Evolutionary conservation across 1,139 yeast species (phyloP).

Genomic region (Geotrichum carabidarum): DNA sequence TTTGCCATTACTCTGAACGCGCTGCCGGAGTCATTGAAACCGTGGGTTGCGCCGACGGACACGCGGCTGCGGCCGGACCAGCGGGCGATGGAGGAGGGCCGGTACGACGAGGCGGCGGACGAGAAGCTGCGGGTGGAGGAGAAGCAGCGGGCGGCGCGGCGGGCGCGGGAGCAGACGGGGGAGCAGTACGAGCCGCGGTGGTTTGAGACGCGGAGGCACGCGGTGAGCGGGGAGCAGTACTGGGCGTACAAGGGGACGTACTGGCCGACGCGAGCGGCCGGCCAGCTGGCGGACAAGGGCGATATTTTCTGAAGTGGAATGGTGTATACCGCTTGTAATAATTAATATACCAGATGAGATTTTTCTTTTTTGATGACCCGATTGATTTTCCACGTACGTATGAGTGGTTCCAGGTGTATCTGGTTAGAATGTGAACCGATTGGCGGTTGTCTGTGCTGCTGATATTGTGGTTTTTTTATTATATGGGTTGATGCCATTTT

Average conservation of each 20-base stretch:
- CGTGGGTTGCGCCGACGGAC: constrained; percentile 82
- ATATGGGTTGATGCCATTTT: too few relatives aligned
- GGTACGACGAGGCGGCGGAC: constrained; percentile 79
- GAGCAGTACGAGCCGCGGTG: constrained; percentile 62
- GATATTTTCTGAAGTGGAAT: constrained; percentile 32
- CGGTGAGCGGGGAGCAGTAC: constrained; percentile 69
- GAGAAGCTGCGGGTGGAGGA: constrained; percentile 87
- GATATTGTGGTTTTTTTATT: too few relatives aligned
- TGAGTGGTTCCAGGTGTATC: too few relatives aligned
- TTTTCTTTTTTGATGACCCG: too few relatives aligned
- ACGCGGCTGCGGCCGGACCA: constrained; percentile 95
- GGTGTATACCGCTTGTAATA: background rate
- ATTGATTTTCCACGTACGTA: too few relatives aligned
- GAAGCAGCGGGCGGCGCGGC: constrained; percentile 81
- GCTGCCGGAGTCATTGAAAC: constrained; percentile 47
- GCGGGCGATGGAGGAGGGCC: constrained; percentile 97
- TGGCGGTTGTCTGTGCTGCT: too few relatives aligned
- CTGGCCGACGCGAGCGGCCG: constrained; percentile 65
- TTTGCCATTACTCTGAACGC: constrained; percentile 90
- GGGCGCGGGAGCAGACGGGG: constrained; percentile 54
- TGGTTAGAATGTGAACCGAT: too few relatives aligned
- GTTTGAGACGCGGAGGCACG: constrained; percentile 67
- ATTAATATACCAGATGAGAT: too few relatives aligned
- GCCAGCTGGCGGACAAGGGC: constrained; percentile 28
- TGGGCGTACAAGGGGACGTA: constrained; percentile 74